These are phyloP conservation scores for Pouteria campechiana DNA, from an alignment of 179 eudicot species.

Conservation along the genomic window DNA sequence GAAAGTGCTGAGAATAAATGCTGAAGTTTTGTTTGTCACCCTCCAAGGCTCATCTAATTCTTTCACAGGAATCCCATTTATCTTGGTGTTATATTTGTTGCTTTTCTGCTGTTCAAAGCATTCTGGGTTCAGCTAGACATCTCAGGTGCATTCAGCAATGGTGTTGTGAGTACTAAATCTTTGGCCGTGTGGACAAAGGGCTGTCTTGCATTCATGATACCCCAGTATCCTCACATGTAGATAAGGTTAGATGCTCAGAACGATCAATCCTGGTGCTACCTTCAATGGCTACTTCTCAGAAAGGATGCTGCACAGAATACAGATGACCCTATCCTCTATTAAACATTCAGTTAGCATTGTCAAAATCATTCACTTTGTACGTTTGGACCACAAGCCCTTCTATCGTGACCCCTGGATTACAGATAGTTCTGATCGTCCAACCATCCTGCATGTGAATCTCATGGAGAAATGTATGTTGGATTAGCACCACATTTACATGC, in stretches of 20 bases:
- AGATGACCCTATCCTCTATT: not conserved
- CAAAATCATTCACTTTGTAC: not conserved
- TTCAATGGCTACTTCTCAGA: not conserved
- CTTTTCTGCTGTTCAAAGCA: conserved; percentile 25
- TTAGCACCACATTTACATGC: not conserved
- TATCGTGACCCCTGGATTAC: not conserved
- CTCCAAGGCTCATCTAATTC: not conserved
- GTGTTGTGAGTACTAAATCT: conserved; percentile 23
- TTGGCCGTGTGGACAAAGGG: no score
- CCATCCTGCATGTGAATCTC: not conserved
- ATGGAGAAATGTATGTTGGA: not conserved
- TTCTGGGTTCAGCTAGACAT: conserved; percentile 32
- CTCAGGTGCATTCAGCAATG: conserved; percentile 14
- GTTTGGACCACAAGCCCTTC: not conserved
- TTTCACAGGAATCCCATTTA: conserved; percentile 39
- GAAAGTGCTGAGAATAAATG: not conserved
- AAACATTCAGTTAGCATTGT: not conserved
- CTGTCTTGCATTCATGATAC: no score
- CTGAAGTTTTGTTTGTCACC: not conserved
- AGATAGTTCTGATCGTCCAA: not conserved
- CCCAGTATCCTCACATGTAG: no score
- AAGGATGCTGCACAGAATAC: not conserved
- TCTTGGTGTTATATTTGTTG: conserved; percentile 22
- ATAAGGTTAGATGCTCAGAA: no score
- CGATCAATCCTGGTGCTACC: no score